Evolutionary conservation across 2,329 filamentous ascomycete species (phyloP), one percentile per base, ranked within the genome.

Genomic region (Pseudovirgaria hyperparasitica): DNA sequence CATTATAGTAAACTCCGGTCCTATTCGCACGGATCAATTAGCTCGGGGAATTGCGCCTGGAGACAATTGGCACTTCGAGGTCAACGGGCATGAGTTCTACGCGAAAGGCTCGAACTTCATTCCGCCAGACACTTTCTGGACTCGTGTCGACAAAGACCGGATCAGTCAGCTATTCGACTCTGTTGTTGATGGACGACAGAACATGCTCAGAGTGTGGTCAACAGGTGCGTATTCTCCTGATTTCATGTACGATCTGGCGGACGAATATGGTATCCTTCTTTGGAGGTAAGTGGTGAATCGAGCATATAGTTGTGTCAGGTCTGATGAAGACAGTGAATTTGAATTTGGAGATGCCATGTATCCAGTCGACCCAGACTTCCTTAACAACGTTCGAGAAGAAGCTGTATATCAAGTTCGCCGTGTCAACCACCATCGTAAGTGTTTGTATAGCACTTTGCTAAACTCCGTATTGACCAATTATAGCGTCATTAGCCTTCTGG

Each of bases 91-190:
- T 25, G 63, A 70, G 9, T 72, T 77, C 37, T 77, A 73, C 37
- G 70, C 68, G 3, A 75, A 75, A 40, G 72, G 70, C 4, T 71
- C 66, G 11, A 75, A 76, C 36, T 65, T 76, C 35, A 71, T 76
- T 26, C 70, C 71, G 0, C 69, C 68, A 0, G 70, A 75, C 42
- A 60, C 62, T 2, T 76, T 76, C 43, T 75, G 70, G 69, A 63
- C 71, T 1, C 56, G 69, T 22, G 70, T 76, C 5, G 73, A 67
- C 0, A 45, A 55, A 14, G 48, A 52, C 1, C 61, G 59, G 22
- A 70, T 76, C 37, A 45, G 50, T 5, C 54, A 60, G 19, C 48
- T 74, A 1, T 70, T 75, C 28, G 54, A 70, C 29, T 60, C 66
- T 0, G 65, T 66, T 3, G 55, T 69, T 2, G 59, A 59, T 14